These are phyloP conservation scores for Phoma sp. DNA, from an alignment of 2,329 filamentous ascomycete species.

Conservation along the genomic window DNA sequence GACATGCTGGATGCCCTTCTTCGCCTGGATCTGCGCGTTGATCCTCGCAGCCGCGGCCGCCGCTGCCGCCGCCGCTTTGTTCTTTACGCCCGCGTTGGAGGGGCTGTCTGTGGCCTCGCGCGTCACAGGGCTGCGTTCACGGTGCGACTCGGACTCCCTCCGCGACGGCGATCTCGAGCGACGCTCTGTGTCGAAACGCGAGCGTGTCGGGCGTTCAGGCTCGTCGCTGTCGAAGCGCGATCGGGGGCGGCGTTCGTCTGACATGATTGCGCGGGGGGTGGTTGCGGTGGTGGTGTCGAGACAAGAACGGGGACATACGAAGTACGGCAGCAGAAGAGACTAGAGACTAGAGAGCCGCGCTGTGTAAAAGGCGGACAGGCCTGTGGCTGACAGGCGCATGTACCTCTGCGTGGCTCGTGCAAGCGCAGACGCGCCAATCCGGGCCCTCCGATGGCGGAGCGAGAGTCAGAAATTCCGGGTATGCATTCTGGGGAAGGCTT, in stretches of 20 bases:
- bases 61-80: conserved; percentile 76
- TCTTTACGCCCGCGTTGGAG: conserved; percentile 54
- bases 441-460: conserved; percentile 12
- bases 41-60: conserved; percentile 73
- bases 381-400: too few relatives aligned
- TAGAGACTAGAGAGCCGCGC: too few relatives aligned
- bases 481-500: conserved; percentile 10
- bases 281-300: conserved; percentile 1
- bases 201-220: conserved; percentile 65
- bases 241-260: conserved; percentile 82
- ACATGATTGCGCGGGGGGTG: conserved; percentile 60
- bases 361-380: too few relatives aligned
- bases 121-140: conserved; percentile 81
- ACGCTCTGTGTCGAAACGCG: conserved; percentile 73
- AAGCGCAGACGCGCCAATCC: neutral
- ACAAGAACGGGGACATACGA: too few relatives aligned
- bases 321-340: neutral
- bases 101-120: conserved; percentile 57
- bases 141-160: conserved; percentile 68
- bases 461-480: conserved; percentile 13
- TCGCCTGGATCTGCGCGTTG: conserved; percentile 59
- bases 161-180: conserved; percentile 76
- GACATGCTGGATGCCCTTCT: conserved; percentile 88
- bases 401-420: too few relatives aligned
- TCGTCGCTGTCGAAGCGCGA: conserved; percentile 95